Evolutionary conservation across 306 rosid species (phyloP).

Genomic region (Potentilla sterilis): DNA sequence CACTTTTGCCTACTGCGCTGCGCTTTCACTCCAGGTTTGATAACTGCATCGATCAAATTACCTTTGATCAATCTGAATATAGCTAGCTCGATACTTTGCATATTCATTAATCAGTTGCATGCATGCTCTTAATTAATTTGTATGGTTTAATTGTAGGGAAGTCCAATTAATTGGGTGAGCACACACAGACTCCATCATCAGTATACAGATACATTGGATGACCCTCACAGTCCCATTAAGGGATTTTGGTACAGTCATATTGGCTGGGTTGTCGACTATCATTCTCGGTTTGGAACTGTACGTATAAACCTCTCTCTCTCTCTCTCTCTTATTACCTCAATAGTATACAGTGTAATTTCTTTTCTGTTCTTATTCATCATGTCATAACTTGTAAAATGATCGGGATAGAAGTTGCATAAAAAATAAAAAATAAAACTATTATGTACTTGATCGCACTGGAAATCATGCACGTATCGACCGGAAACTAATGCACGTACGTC

Average conservation of each 20-base stretch:
- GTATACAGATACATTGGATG: not conserved
- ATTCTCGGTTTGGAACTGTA: not conserved
- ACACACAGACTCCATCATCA: not conserved
- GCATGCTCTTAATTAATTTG: not conserved
- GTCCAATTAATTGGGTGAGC: slow-evolving; percentile 7
- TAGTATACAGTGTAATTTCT: no score
- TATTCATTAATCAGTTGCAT: not conserved
- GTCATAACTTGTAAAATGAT: no score
- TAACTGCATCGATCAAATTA: no score
- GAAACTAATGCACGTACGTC: not conserved
- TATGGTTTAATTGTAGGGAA: not conserved
- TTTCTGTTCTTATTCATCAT: no score
- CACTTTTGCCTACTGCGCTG: slow-evolving; percentile 75
- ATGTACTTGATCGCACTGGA: no score
- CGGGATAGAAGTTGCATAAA: not conserved
- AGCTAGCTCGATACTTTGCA: not conserved
- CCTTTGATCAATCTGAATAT: not conserved
- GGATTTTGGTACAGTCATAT: slow-evolving; percentile 9
- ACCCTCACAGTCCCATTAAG: slow-evolving; percentile 1
- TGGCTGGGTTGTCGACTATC: not conserved
- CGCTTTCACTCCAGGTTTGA: slow-evolving; percentile 65
- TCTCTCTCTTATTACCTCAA: not conserved
- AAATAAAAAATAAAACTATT: no score
- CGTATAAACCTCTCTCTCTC: not conserved
- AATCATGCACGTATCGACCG: not conserved